Conservation (phyloP, 1,284 basidiomycete genomes). For the Omphalotus olearius region DNA sequence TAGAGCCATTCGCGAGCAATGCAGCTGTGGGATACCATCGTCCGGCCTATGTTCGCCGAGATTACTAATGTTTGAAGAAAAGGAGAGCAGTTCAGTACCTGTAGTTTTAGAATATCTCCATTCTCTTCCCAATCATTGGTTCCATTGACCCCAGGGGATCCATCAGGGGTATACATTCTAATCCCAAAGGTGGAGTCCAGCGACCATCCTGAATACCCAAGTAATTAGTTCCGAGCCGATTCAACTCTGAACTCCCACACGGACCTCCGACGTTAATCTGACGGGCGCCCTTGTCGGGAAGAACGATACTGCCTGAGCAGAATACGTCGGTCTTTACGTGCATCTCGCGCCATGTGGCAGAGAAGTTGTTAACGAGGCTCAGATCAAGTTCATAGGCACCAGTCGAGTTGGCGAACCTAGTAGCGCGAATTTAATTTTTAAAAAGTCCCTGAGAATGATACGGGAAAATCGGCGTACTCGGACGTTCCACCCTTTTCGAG, state of each 20-base stretch:
- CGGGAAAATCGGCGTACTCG: constrained; percentile 23
- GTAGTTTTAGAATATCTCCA: constrained; percentile 41
- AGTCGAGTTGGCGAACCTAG: constrained; percentile 57
- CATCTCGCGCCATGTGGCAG: constrained; percentile 65
- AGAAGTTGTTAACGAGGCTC: constrained; percentile 49
- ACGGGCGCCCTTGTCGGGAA: constrained; percentile 67
- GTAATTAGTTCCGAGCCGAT: not conserved
- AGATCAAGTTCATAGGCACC: constrained; percentile 75
- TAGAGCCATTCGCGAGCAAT: constrained; percentile 63
- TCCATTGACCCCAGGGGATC: constrained; percentile 51
- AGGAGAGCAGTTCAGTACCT: constrained; percentile 30
- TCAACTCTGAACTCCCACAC: constrained; percentile 21
- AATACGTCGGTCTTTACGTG: constrained; percentile 73
- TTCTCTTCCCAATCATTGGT: constrained; percentile 71
- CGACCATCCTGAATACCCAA: constrained; percentile 31
- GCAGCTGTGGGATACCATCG: constrained; percentile 72
- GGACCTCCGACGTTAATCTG: constrained; percentile 69
- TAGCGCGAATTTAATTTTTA: constrained; percentile 16
- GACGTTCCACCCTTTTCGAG: constrained; percentile 57
- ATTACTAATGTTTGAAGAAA: not conserved
- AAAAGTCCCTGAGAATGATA: not conserved
- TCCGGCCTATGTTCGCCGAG: constrained; percentile 37
- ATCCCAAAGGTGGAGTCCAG: constrained; percentile 64
- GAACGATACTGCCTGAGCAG: constrained; percentile 66
- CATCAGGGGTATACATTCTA: constrained; percentile 60